Evolutionary conservation across 2,329 filamentous ascomycete species (phyloP), one percentile per base, ranked within the genome.

Genomic region (Emericellopsis cladophorae): DNA sequence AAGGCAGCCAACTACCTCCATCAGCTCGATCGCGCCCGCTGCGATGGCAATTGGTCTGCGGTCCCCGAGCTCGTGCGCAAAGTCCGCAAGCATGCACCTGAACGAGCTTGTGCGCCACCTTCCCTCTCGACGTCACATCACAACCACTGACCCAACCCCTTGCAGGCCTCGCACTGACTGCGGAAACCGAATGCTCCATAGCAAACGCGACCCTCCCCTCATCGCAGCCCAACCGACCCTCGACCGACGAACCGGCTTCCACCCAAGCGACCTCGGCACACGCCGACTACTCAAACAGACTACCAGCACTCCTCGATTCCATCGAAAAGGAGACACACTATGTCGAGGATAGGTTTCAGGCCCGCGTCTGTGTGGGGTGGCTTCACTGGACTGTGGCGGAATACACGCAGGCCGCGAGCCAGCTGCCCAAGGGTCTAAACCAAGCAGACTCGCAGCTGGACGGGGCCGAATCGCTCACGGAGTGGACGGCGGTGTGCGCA

Each of bases 51-150:
- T 59, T 98, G 92, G 92, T 71, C 79, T 49, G 78, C 84, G 24
- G 74, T 96, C 24, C 85, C 86, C 22, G 90, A 96, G 65, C 74
- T 94, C 47, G 81, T 92, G 53, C 79, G 90, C 58, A 98, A 98
- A 64, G 75, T 96, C 54, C 84, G 83, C 55, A 96, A 98, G 62
- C 90, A 98, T 72, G 85, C 88, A 51, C 82, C 88, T 33, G 76
- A 84, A 45, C 77, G 85, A 60, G 76, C 76, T 62, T 95, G 90
- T 95, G 81, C 52, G 76, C 56, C 47, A 42, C 45, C 24, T 42
- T 36, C 36, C 42, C 32, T 26, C 6, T 37, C 36, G 41, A n/a
- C 31, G 8, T 32, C 31, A 14, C 36, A 24, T 31, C 26, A 15
- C 11, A n/a, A 29, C 33, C 21, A 15, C 36, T 31, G 31, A 29